A percentile compares a stretch with the other conserved stretches of the same genome.
These are phyloP conservation scores for Chenopodium berlandieri DNA, from an alignment of 148 eudicot genomes.

Conservation along the genomic window DNA sequence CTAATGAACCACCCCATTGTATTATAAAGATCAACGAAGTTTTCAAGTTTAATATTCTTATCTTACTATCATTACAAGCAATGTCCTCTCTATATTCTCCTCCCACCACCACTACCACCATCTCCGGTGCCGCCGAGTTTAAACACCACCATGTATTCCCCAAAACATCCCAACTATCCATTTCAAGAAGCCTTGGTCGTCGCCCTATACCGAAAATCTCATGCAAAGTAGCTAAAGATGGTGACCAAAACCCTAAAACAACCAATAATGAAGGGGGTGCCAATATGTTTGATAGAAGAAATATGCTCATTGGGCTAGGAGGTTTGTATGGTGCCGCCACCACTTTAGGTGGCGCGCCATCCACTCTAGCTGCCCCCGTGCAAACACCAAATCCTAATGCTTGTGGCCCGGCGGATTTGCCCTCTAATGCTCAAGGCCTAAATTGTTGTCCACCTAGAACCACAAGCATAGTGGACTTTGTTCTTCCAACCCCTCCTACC, in stretches of 20 bases:
- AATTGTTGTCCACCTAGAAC: slow-evolving; percentile 67
- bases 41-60: background rate
- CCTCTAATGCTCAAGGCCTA: slow-evolving; percentile 34
- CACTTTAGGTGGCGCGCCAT: slow-evolving; percentile 18
- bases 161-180: slow-evolving; percentile 9
- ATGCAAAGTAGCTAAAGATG: slow-evolving; percentile 21
- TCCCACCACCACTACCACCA: background rate
- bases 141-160: background rate
- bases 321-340: slow-evolving; percentile 52
- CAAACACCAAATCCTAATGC: slow-evolving; percentile 42
- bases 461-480: slow-evolving; percentile 39
- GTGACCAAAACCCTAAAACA: background rate
- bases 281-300: slow-evolving; percentile 11
- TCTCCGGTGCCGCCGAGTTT: background rate
- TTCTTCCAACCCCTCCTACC: slow-evolving; percentile 26
- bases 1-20: background rate
- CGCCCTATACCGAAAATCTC: background rate
- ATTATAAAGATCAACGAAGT: background rate
- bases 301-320: slow-evolving; percentile 55
- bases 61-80: background rate
- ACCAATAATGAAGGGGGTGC: background rate
- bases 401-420: slow-evolving; percentile 49
- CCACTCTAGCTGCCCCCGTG: slow-evolving; percentile 49
- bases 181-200: background rate
- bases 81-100: slow-evolving; percentile 19